Evolutionary conservation across 148 eudicot species (phyloP).

Genomic region (Silene uniflora): DNA sequence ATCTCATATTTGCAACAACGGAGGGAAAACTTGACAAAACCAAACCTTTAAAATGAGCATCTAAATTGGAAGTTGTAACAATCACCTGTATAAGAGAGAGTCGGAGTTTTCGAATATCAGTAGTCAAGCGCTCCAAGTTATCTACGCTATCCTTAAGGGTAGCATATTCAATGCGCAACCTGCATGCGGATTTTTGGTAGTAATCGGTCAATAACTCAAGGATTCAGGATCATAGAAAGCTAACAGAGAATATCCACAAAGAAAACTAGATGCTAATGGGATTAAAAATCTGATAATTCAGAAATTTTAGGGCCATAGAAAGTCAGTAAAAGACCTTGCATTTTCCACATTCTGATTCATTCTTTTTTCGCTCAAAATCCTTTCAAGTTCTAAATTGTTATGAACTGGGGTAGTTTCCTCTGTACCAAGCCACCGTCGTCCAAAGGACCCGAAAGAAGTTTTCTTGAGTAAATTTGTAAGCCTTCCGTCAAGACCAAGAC

Average conservation of each 20-base stretch:
- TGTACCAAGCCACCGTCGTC: slow-evolving; percentile 53
- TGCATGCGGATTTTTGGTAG: slow-evolving; percentile 15
- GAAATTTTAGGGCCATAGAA: neutral
- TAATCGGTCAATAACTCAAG: neutral
- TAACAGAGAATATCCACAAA: neutral
- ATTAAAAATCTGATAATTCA: neutral
- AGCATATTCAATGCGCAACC: slow-evolving; percentile 66
- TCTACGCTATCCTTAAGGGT: slow-evolving; percentile 80
- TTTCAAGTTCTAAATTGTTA: slow-evolving; percentile 36
- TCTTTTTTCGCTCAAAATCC: slow-evolving; percentile 28
- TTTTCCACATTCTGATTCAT: slow-evolving; percentile 43
- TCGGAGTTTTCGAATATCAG: slow-evolving; percentile 64
- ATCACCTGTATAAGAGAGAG: slow-evolving; percentile 75
- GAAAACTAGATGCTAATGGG: neutral
- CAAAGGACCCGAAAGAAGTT: slow-evolving; percentile 35
- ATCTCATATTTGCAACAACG: too few species aligned
- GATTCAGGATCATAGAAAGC: neutral
- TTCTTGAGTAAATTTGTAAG: slow-evolving; percentile 58
- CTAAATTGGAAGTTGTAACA: slow-evolving; percentile 5
- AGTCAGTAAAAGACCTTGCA: slow-evolving; percentile 55
- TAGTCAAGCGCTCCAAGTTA: slow-evolving; percentile 76
- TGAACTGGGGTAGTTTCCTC: slow-evolving; percentile 39
- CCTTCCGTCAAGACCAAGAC: slow-evolving; percentile 53
- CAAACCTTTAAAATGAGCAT: too few species aligned
- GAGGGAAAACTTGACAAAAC: too few species aligned